Evolutionary conservation across 805 yeast genomes (phyloP).

Genomic region (Saccharomycopsis amapae): DNA sequence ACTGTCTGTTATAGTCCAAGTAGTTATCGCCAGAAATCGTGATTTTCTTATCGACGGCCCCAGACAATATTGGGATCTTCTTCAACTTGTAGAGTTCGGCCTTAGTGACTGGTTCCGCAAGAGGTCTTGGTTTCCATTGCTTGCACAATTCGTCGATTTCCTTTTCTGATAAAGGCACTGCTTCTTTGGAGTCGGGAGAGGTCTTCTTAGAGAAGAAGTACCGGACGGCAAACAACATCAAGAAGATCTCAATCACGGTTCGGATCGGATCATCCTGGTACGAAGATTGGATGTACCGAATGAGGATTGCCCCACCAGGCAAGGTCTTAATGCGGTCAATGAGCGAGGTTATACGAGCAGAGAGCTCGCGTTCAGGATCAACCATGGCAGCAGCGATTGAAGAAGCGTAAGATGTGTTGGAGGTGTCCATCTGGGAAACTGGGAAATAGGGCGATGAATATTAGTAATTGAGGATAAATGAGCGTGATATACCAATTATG

Average conservation of each 20-base stretch:
- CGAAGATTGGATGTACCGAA: conserved; percentile 74
- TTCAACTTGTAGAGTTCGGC: conserved; percentile 57
- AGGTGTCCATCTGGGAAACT: no score
- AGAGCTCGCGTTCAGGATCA: not conserved
- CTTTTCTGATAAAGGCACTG: conserved; percentile 48
- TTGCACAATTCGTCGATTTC: conserved; percentile 80
- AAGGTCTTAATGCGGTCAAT: conserved; percentile 18
- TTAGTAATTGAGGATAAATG: no score
- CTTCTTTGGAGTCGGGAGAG: conserved; percentile 61
- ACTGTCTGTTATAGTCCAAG: conserved; percentile 25
- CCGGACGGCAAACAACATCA: conserved; percentile 74
- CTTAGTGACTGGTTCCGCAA: conserved; percentile 47
- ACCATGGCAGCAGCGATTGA: not conserved
- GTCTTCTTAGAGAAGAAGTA: conserved; percentile 69
- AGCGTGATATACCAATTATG: no score
- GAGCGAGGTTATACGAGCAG: not conserved
- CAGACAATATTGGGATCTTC: conserved; percentile 56
- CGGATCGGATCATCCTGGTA: conserved; percentile 92
- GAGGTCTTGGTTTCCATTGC: conserved; percentile 90
- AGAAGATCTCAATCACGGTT: conserved; percentile 68
- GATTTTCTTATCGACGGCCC: conserved; percentile 41
- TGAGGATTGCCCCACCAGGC: conserved; percentile 23
- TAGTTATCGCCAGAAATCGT: conserved; percentile 26
- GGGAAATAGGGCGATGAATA: no score
- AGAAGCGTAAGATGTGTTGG: no score